A percentile compares a stretch with the other conserved stretches of the same genome.
These are phyloP conservation scores for Lachancea thermotolerans DNA, from an alignment of 805 yeast species.

Conservation along the genomic window DNA sequence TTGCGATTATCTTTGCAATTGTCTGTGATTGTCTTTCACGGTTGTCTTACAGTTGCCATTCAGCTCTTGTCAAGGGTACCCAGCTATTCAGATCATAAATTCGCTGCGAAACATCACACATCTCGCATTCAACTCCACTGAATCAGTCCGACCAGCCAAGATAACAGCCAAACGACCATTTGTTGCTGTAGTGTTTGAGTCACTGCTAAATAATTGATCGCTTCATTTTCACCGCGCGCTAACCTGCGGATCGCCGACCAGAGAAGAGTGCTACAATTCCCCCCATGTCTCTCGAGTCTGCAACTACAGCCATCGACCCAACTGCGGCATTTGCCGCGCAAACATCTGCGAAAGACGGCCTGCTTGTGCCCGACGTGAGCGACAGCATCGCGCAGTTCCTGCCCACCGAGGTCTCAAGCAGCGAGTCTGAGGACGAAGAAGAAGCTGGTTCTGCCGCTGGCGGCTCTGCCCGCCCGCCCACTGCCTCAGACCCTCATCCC, in stretches of 20 bases:
- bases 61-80: too few species aligned
- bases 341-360: conserved; percentile 1
- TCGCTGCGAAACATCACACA: too few species aligned
- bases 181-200: neutral
- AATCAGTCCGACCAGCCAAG: too few species aligned
- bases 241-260: too few species aligned
- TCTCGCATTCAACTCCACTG: too few species aligned
- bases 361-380: conserved; percentile 9
- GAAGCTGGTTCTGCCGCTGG: conserved; percentile 5
- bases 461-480: neutral
- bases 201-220: neutral
- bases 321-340: neutral
- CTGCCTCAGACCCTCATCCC: too few species aligned
- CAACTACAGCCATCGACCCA: neutral
- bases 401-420: conserved; percentile 22
- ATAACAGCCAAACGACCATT: neutral
- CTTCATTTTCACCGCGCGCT: neutral
- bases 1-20: too few species aligned
- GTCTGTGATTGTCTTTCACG: too few species aligned
- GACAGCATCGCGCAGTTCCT: conserved; percentile 17
- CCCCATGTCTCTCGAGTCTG: neutral
- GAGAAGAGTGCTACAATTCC: too few species aligned
- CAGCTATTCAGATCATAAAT: too few species aligned
- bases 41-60: too few species aligned
- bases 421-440: conserved; percentile 15